Evolutionary conservation across 2,329 filamentous ascomycete genomes (phyloP), one percentile per base, ranked within the genome.

Genomic region (Phialocephala sp.): DNA sequence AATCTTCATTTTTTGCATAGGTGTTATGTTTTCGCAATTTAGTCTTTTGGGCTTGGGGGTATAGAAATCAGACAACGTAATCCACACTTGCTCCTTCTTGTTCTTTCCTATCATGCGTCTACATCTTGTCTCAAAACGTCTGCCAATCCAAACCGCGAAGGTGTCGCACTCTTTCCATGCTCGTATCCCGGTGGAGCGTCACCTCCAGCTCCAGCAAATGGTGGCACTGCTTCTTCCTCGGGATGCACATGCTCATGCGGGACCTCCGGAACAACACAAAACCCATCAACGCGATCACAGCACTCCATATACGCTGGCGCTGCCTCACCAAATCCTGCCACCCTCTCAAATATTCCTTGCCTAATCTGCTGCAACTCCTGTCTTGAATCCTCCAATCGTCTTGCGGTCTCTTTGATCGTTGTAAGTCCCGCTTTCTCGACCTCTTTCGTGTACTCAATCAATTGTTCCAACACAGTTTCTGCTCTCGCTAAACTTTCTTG

Each of bases 301-400:
- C 63, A 65, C 54, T 65, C 63, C 8, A 27, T 58, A 45, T 65
- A 65, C 11, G 63, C 59, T 5, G 63, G 63, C 14, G 63, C 63
- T 15, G 63, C 63, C n/a, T 61, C 59, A 15, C 63, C 63, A 59
- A 65, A 65, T n/a, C 63, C 63, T 5, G 59, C 59, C 11, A 62
- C 59, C 24, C 32, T 59, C 22, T 65, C 63, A n/a, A 65, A 65
- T 24, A 62, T 62, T 2, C 47, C 50, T 18, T 41, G 27, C 15
- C 63, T 58, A 18, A 62, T 12, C 22, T 62, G 55, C 39, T 65
- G 35, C 5, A 65, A 47, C 14, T 62, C 63, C 35, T 65, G 63
- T 35, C 63, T 50, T 18, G 58, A 58, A 59, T 65, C 59, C 22
- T 65, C 63, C 37, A 65, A 14, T 18, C 32, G 41, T 39, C 63